phyloP scores from a whole-genome alignment of 345 rosid genomes.

The Microcos paniculata region DNA sequence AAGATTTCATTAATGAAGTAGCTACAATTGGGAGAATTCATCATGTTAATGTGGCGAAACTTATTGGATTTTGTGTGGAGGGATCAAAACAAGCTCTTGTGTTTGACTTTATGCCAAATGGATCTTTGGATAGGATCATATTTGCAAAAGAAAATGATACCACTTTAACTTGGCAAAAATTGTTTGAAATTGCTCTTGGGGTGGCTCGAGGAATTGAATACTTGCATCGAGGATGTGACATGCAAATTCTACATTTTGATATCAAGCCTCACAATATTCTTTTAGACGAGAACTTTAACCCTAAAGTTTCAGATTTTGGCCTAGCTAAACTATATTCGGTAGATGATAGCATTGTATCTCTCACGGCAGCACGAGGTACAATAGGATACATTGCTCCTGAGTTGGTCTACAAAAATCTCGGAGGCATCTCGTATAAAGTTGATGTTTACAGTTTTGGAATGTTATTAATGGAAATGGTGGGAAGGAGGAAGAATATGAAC shows the following conservation, averaged over 20 bases:
- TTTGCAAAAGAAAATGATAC: not conserved
- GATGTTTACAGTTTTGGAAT: not conserved
- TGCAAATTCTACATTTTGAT: not conserved
- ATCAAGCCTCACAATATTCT: not conserved
- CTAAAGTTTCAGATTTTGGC: not conserved
- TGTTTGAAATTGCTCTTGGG: not conserved
- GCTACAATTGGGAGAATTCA: constrained; percentile 30
- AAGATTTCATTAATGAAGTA: constrained; percentile 13
- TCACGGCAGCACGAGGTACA: not conserved
- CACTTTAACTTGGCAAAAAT: not conserved
- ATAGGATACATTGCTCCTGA: constrained; percentile 15
- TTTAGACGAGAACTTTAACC: not conserved
- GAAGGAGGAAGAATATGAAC: not conserved
- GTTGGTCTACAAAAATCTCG: not conserved
- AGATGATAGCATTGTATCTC: not conserved
- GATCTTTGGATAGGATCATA: constrained; percentile 32
- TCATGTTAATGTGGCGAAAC: constrained; percentile 27
- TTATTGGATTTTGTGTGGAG: constrained; percentile 24
- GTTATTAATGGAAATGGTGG: not conserved
- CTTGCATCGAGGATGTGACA: not conserved
- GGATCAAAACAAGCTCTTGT: constrained; percentile 27
- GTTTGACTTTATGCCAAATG: constrained; percentile 26
- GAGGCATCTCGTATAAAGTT: not conserved
- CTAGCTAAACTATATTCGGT: not conserved
- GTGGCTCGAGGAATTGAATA: not conserved